Conservation (phyloP, 2,329 filamentous ascomycete genomes). For the Ceratocystis cubensis region DNA sequence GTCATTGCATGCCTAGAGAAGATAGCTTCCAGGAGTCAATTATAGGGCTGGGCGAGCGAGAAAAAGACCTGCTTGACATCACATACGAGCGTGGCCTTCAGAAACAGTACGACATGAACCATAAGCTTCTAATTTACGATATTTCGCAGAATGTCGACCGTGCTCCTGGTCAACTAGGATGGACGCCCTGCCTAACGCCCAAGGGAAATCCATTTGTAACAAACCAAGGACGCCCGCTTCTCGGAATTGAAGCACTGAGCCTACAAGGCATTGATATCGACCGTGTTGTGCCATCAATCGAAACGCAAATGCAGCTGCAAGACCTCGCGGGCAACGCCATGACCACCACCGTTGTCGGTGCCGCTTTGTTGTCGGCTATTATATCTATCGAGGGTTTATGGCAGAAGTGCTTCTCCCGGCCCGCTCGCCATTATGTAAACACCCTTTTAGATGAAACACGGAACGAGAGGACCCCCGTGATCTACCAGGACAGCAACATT, state of each 20-base stretch:
- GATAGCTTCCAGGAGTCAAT: constrained; percentile 42
- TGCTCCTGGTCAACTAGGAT: constrained; percentile 40
- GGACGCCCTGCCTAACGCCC: constrained; percentile 57
- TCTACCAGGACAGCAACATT: background rate
- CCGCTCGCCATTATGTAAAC: constrained; percentile 12
- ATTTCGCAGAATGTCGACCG: constrained; percentile 63
- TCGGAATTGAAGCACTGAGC: constrained; percentile 48
- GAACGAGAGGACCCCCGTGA: background rate
- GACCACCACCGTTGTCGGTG: constrained; percentile 58
- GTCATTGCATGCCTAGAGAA: constrained; percentile 39
- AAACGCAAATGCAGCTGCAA: constrained; percentile 49
- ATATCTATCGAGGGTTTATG: constrained; percentile 27
- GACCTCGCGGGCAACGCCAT: constrained; percentile 71
- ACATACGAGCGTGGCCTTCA: constrained; percentile 37
- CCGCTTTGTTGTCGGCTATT: constrained; percentile 47
- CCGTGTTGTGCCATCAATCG: constrained; percentile 49
- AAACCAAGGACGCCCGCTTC: constrained; percentile 46
- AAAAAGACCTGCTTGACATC: constrained; percentile 56
- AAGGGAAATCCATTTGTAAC: constrained; percentile 48
- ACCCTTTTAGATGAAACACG: constrained; percentile 2
- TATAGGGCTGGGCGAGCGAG: constrained; percentile 41
- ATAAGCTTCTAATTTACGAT: constrained; percentile 42
- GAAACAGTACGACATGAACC: constrained; percentile 34
- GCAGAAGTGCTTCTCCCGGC: background rate
- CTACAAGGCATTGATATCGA: constrained; percentile 58